Base-by-base conservation (phyloP, 495 filamentous ascomycete species). In the Penicillium flavigenum region DNA sequence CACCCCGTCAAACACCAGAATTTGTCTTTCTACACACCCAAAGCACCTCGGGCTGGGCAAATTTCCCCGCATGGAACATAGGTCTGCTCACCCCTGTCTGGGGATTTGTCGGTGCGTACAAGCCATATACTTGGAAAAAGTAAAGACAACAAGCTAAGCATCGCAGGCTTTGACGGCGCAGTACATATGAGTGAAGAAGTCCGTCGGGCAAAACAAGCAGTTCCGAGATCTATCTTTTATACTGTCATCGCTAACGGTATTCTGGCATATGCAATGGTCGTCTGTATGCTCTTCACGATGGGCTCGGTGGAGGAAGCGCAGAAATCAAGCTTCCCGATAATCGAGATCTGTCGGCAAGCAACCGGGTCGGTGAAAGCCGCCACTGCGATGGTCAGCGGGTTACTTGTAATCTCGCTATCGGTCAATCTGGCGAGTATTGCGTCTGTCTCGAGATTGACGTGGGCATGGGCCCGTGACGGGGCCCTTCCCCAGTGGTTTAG, bases 181-280 rank as follows among this genome's bases (percentile, higher is more conserved):
- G 57, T 61, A 4, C 66, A 70, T 10, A 77, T 79, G 69, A 65
- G 67, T 43, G 76, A 78, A 53, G 75, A 79, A 62, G 66, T 77
- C 43, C 63, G 63, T 11, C 67, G 71, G 51, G 72, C 76, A 7
- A 57, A 64, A 2, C 56, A 68, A 10, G 65, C 70, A 9, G 65
- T 79, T 14, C 76, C 76, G 1, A 61, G 61, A 12, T 65, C 72
- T 8, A 73, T 78, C 38, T 65, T 78, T 31, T 67, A 69, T 61
- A 66, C 69, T 27, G 57, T 64, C 12, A 41, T 56, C 6, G 53
- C 70, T 3, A 76, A 76, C 47, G 72, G 70, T 7, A 43, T 58
- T n/a, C 56, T 73, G 19, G 76, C 69, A 11, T 71, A 74, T 29
- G 63, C 65, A 20, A 70, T 76, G 63, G 58, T 76, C 1, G 56